Evolutionary conservation across 2,329 filamentous ascomycete genomes (phyloP), one percentile per base, ranked within the genome.

Genomic region (Parafenestella ontariensis): DNA sequence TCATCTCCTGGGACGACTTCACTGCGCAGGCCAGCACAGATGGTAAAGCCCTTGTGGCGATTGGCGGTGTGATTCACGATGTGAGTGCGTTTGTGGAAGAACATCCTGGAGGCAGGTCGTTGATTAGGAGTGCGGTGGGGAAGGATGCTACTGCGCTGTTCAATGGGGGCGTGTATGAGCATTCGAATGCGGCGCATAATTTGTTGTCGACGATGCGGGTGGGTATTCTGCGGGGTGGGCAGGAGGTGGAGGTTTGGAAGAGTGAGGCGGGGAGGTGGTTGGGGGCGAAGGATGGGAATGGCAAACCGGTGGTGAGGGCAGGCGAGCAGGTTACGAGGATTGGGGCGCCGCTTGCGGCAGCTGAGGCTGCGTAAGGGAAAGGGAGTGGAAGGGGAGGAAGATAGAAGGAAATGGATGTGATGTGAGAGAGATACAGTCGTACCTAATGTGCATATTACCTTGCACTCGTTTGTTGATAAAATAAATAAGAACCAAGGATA

Each of bases 241-340:
- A 69, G 47, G 75, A 77, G 51, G 75, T 77, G 1, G 75, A 77
- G 58, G 66, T 76, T 3, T 77, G 75, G 75, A 77, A 77, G 62
- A 64, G 49, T 8, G 56, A 61, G 29, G 48, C 48, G 9, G 50
- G 31, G 18, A 50, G 31, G 18, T 13, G 44, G 42, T 48, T 87
- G 24, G 20, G 89, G 63, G 84, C 91, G 72, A 91, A 89, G 72
- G 92, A 96, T 73, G 89, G 86, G 13, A 82, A 86, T 40, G 91
- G 91, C 26, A 83, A 89, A 72, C 87, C 96, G 64, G 84, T 94
- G 64, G 88, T 91, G 60, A 17, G 6, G 31, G 91, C 91, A 62
- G 92, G 91, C 43, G 82, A 86, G 62, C 92, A 96, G 79, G 85
- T 90, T 53, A 96, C 92, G 59, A 90, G 90, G 77, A 85, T 94